These are phyloP conservation scores for Colletotrichum lupini DNA, from an alignment of 2,329 filamentous ascomycete species.

Conservation along the genomic window DNA sequence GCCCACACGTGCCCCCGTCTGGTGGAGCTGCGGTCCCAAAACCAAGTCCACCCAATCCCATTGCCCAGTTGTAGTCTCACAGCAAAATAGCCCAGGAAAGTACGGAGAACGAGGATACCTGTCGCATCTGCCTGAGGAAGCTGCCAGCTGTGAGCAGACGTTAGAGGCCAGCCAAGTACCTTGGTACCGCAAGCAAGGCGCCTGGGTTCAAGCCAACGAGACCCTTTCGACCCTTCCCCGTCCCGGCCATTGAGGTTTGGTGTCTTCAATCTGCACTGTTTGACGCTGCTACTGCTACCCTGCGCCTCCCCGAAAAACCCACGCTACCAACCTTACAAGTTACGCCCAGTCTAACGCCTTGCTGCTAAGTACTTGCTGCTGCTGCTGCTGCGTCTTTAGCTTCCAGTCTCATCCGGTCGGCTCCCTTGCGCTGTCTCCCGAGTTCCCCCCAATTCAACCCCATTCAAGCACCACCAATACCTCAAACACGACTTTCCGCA, in stretches of 20 bases:
- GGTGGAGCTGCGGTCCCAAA: constrained; percentile 16
- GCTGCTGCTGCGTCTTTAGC: background rate
- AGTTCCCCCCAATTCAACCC: background rate
- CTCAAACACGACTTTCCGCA: constrained; percentile 36
- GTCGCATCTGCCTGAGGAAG: background rate
- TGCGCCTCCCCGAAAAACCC: background rate
- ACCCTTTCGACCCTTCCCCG: background rate
- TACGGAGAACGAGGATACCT: background rate
- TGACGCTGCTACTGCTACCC: background rate
- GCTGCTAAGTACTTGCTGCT: background rate
- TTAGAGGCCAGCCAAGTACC: too few species aligned
- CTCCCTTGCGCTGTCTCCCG: constrained; percentile 21
- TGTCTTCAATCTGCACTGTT: background rate
- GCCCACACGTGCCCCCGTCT: constrained; percentile 28
- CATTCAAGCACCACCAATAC: constrained; percentile 28
- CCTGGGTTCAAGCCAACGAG: background rate
- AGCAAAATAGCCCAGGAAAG: constrained; percentile 16
- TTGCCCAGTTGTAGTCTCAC: constrained; percentile 7
- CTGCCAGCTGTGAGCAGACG: constrained; percentile 5
- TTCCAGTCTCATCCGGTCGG: constrained; percentile 2
- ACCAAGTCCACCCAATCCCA: constrained; percentile 1
- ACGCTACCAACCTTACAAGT: background rate
- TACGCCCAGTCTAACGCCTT: background rate
- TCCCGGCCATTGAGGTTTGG: background rate
- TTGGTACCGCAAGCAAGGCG: too few species aligned